phyloP scores from a whole-genome alignment of 2,329 filamentous ascomycete species.

The Fusarium keratoplasticum region DNA sequence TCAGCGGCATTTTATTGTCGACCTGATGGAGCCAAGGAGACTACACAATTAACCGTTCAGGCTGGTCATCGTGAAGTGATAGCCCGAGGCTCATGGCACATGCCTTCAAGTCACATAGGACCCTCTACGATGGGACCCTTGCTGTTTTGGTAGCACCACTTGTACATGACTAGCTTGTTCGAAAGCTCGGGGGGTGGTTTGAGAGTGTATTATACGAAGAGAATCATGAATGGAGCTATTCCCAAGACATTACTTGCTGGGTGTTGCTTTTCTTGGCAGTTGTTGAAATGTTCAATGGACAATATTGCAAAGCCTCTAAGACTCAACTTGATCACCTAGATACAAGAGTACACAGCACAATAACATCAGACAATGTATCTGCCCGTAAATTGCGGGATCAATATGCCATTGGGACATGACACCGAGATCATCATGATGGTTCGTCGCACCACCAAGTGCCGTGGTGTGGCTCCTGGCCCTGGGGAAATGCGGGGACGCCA shows the following conservation, averaged over 20 bases:
- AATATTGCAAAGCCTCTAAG: neutral
- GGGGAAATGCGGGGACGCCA: constrained; percentile 39
- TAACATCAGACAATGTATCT: neutral
- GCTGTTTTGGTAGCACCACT: neutral
- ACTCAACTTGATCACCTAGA: neutral
- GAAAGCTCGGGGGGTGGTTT: neutral
- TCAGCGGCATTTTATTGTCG: constrained; percentile 24
- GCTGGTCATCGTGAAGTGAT: constrained; percentile 11
- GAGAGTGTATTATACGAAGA: neutral
- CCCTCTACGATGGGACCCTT: constrained; percentile 1
- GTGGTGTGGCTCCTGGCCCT: constrained; percentile 26
- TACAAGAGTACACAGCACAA: neutral
- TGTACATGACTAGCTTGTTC: neutral
- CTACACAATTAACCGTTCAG: constrained; percentile 37
- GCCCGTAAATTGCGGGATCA: constrained; percentile 4
- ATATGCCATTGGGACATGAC: constrained; percentile 23
- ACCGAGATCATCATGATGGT: constrained; percentile 31
- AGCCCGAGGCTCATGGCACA: constrained; percentile 7
- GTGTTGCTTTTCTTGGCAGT: neutral
- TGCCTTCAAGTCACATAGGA: constrained; percentile 5
- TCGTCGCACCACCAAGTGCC: constrained; percentile 18
- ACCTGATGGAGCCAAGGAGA: neutral
- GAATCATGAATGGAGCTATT: neutral
- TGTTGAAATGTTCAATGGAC: neutral
- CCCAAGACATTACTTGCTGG: neutral